Percentiles rank a stretch among this genome's conserved stretches.
phyloP scores from a whole-genome alignment of 2,329 filamentous ascomycete genomes.

The Sporothrix brasiliensis region DNA sequence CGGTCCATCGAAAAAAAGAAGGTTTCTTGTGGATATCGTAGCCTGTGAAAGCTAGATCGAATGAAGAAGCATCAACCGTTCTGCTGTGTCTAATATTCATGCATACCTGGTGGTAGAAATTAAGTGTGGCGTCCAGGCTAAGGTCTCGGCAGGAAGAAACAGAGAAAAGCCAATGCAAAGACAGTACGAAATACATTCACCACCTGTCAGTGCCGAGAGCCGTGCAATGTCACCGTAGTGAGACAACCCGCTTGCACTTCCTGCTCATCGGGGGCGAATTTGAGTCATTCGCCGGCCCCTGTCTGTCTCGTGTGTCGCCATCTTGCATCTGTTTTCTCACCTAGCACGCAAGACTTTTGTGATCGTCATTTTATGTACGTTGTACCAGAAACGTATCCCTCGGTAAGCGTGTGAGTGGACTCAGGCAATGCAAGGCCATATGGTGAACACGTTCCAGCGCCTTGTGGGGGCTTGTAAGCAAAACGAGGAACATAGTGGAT shows the following conservation, averaged over 20 bases:
- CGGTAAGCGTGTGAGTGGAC: neutral
- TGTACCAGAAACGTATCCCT: too few species aligned
- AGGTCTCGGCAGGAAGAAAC: neutral
- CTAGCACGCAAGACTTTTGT: neutral
- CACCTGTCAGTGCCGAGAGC: neutral
- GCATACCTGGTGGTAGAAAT: neutral
- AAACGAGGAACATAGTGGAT: too few species aligned
- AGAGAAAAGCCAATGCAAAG: neutral
- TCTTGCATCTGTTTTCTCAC: conserved; percentile 2
- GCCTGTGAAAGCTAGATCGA: neutral
- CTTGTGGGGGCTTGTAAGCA: neutral
- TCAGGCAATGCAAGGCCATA: neutral
- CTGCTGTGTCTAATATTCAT: too few species aligned
- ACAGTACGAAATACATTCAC: neutral
- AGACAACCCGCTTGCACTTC: neutral
- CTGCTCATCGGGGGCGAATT: neutral
- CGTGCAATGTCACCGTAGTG: neutral
- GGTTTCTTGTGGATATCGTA: neutral
- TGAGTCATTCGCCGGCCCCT: neutral
- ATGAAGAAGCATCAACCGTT: neutral
- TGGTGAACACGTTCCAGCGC: neutral
- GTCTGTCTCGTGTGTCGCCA: neutral
- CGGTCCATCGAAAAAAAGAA: neutral
- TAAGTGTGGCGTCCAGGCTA: conserved; percentile 14
- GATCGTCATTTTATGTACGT: too few species aligned